A percentile compares a stretch with the other conserved stretches of the same genome.
phyloP scores from a whole-genome alignment of 257 asterid species.

The Solanum rostratum region DNA sequence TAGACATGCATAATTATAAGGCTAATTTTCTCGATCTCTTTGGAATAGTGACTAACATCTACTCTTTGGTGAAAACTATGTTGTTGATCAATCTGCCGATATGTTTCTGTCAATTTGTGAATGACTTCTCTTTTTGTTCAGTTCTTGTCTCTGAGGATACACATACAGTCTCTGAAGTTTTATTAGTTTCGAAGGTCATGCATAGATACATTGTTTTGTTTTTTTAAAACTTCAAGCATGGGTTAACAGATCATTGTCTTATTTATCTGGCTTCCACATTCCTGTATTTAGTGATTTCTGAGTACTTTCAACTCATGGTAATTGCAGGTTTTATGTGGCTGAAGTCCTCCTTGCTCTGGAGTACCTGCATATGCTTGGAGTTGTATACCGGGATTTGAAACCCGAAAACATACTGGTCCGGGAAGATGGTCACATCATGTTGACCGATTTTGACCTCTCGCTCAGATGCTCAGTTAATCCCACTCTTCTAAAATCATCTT shows the following conservation, averaged over 20 bases:
- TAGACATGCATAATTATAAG: not conserved
- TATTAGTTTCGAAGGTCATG: not conserved
- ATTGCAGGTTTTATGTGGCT: constrained; percentile 73
- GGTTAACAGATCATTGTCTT: not conserved
- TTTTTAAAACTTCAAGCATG: not conserved
- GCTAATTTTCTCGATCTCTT: not conserved
- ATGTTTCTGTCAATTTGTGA: not conserved
- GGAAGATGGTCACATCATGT: constrained; percentile 93
- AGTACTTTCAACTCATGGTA: not conserved
- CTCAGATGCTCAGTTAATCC: constrained; percentile 83
- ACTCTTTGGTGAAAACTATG: not conserved
- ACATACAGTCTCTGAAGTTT: not conserved
- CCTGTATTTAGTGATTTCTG: not conserved
- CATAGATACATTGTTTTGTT: not conserved
- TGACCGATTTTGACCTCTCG: constrained; percentile 82
- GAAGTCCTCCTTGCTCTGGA: constrained; percentile 93
- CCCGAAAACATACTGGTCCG: constrained; percentile 88
- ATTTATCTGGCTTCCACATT: not conserved
- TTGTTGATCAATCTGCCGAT: not conserved
- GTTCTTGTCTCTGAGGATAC: not conserved
- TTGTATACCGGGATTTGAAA: constrained; percentile 82
- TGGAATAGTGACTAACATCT: not conserved
- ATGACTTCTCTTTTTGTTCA: not conserved
- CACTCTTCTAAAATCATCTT: constrained; percentile 48
- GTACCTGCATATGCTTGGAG: constrained; percentile 91